Percentiles rank a stretch among this genome's conserved stretches.
These are phyloP conservation scores for Prinsepia uniflora DNA, from an alignment of 306 rosid species.

Conservation along the genomic window DNA sequence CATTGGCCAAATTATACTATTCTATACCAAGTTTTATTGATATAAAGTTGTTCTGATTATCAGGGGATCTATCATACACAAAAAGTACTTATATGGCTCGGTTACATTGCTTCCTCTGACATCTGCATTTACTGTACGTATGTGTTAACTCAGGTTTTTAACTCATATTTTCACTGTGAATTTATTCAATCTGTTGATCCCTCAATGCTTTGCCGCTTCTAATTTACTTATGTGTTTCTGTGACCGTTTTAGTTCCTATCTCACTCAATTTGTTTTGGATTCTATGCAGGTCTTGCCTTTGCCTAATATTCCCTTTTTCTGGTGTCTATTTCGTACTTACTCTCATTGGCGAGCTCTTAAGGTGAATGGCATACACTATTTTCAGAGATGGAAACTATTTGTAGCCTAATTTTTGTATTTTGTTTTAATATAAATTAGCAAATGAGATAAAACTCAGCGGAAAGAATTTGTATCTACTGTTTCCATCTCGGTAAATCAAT, in stretches of 20 bases:
- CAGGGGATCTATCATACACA: slow-evolving; percentile 81
- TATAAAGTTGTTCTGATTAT: slow-evolving; percentile 26
- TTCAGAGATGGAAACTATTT: slow-evolving; percentile 16
- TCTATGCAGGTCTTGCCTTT: slow-evolving; percentile 69
- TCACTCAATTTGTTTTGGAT: slow-evolving; percentile 25
- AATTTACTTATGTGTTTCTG: slow-evolving; percentile 7
- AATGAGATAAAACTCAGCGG: background rate
- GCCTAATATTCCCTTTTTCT: slow-evolving; percentile 88
- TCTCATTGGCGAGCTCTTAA: slow-evolving; percentile 94
- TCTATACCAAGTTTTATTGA: background rate
- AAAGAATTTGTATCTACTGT: background rate
- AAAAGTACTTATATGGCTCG: slow-evolving; percentile 72
- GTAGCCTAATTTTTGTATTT: slow-evolving; percentile 9
- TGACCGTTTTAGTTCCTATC: slow-evolving; percentile 12
- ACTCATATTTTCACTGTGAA: background rate
- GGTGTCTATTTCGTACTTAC: slow-evolving; percentile 76
- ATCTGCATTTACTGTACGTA: slow-evolving; percentile 62
- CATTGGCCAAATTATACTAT: background rate
- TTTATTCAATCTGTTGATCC: background rate
- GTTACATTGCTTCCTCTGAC: slow-evolving; percentile 69
- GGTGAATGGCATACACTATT: slow-evolving; percentile 40
- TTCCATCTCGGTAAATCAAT: background rate
- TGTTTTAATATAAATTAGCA: slow-evolving; percentile 5
- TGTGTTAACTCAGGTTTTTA: slow-evolving; percentile 30
- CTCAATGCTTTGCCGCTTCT: slow-evolving; percentile 10